A percentile compares a stretch with the other conserved stretches of the same genome.
Evolutionary conservation across 352 stramenopile genomes (phyloP).

Genomic region (Stramenopiles sp.): DNA sequence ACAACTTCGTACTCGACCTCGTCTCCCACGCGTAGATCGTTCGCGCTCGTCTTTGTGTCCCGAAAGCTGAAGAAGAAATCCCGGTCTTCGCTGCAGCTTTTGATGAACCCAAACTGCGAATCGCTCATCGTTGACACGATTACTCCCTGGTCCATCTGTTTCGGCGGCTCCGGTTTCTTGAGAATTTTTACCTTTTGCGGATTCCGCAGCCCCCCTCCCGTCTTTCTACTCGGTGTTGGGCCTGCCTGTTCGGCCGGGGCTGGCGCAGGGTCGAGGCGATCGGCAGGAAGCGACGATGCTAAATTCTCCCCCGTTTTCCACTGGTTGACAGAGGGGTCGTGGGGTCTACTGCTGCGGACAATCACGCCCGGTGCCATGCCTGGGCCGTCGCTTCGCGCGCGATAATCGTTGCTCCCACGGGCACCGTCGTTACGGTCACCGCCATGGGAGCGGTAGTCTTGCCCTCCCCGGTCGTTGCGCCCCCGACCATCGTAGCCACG

Average conservation of each 20-base stretch:
- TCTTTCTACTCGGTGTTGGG: not conserved
- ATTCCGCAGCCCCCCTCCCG: not conserved
- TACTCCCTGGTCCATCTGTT: not conserved
- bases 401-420: not conserved
- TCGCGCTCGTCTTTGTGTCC: not conserved
- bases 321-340: too few species aligned
- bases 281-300: not conserved
- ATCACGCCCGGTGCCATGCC: not conserved
- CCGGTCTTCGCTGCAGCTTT: conserved; percentile 7
- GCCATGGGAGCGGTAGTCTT: not conserved
- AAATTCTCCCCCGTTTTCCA: not conserved
- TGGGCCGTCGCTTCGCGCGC: not conserved
- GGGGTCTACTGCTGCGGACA: not conserved
- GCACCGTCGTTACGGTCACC: not conserved
- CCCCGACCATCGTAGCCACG: not conserved
- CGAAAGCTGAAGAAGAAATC: conserved; percentile 1
- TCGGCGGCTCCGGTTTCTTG: not conserved
- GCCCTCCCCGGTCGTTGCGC: not conserved
- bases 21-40: not conserved
- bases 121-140: not conserved
- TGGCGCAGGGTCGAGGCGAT: not conserved
- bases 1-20: conserved; percentile 8
- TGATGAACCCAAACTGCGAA: not conserved
- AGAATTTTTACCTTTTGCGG: not conserved
- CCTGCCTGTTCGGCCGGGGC: not conserved